Evolutionary conservation across 805 yeast species (phyloP), one percentile per base, ranked within the genome.

Genomic region (Candida nonsorbophila): DNA sequence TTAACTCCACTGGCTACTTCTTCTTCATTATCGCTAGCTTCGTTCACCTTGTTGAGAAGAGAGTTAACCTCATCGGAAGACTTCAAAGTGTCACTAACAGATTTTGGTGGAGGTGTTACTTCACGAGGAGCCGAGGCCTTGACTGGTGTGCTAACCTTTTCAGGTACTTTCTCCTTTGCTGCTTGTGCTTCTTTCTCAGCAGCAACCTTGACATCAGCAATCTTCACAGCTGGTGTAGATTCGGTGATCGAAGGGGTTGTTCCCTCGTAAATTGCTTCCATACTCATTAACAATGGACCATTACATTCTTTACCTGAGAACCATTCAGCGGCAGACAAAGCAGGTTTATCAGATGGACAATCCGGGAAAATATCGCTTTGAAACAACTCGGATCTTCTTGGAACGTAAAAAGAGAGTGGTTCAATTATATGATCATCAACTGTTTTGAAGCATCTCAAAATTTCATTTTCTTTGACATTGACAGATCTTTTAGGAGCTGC

Each of bases 351-450:
- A 4, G 95, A 77, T 16, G 94, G 92, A 16, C 90, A 84, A 56
- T 84, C 94, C 4, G 97, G 96, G 51, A 80, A 92, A 28, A 92
- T 85, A 45, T 88, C 97, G 24, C 72, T 81, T 58, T 92, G 96
- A 67, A 92, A 90, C 46, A 79, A 77, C 49, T 92, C 97, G 4
- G 95, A 74, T 54, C 87, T 82, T 67, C 97, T 77, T 42, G 98
- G 99, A 34, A 90, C 96, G 44, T 77, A 74, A 53, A 90, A 92
- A 4, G 95, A 84, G 30, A 92, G 72, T 10, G 97, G 97, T 65
- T 92, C 97, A 42, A 92, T 76, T 16, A 74, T 59, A 30, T 73
- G 69, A 58, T 92, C 97, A 42, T 80, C 81, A 17, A 85, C 84
- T n/a, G 94, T 79, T 64, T 92, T 92, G 67, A 70, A 92, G 24